These are phyloP conservation scores for Neospora caninum DNA, from an alignment of 169 alveolate genomes.

Conservation along the genomic window DNA sequence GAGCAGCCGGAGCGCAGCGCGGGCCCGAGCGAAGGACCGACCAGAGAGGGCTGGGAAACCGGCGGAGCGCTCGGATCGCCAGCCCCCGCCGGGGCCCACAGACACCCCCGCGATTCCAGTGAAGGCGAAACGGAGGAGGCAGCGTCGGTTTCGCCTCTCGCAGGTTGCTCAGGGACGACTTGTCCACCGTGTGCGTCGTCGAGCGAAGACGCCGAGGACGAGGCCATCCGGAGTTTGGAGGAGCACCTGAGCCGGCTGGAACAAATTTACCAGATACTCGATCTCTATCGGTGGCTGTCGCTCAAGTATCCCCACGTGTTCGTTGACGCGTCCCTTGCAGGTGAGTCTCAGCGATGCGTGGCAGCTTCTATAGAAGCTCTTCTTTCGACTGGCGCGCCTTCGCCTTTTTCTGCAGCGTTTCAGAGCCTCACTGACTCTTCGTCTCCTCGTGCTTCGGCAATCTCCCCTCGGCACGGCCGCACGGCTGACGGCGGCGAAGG, in stretches of 20 bases:
- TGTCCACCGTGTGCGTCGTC: neutral
- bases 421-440: too few relatives aligned
- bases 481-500: too few relatives aligned
- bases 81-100: neutral
- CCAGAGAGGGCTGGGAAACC: neutral
- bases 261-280: slow-evolving; percentile 43
- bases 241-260: slow-evolving; percentile 27
- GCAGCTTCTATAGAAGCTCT: neutral
- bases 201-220: neutral
- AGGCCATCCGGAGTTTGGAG: neutral
- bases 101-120: neutral
- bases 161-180: too few relatives aligned
- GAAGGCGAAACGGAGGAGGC: too few relatives aligned
- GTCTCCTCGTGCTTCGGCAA: too few relatives aligned
- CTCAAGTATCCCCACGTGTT: slow-evolving; percentile 49
- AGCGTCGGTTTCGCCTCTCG: neutral
- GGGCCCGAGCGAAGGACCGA: neutral
- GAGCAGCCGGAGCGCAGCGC: neutral
- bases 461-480: too few relatives aligned
- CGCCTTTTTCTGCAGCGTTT: too few relatives aligned
- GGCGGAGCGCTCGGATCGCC: neutral
- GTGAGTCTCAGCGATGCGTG: neutral
- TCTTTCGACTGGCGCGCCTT: neutral
- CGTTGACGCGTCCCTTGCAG: slow-evolving; percentile 45
- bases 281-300: slow-evolving; percentile 56